These are phyloP conservation scores for Acarospora socialis DNA, from an alignment of 2,329 filamentous ascomycete genomes.

Conservation along the genomic window DNA sequence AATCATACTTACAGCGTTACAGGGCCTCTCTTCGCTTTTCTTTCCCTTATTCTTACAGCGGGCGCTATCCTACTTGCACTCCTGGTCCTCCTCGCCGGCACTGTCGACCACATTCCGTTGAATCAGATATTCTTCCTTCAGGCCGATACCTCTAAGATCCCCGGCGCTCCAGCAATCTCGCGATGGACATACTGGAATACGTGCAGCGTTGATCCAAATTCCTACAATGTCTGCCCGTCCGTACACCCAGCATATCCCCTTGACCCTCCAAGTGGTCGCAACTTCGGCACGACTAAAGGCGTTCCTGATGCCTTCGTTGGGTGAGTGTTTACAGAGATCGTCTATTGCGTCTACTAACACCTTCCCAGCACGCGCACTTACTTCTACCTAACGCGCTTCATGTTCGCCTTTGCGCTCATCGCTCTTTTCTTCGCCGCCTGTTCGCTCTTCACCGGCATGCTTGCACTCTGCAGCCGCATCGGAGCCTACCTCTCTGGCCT, in stretches of 20 bases:
- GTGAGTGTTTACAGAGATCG: slow-evolving; percentile 27
- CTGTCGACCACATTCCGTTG: slow-evolving; percentile 41
- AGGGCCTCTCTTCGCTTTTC: slow-evolving; percentile 42
- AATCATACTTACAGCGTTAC: slow-evolving; percentile 2
- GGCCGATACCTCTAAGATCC: slow-evolving; percentile 60
- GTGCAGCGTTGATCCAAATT: slow-evolving; percentile 46
- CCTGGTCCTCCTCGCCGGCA: slow-evolving; percentile 50
- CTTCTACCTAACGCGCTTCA: slow-evolving; percentile 80
- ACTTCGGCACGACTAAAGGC: slow-evolving; percentile 43
- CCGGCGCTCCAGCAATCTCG: slow-evolving; percentile 49
- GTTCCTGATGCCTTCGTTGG: slow-evolving; percentile 41
- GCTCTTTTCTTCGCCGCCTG: slow-evolving; percentile 56
- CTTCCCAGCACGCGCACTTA: slow-evolving; percentile 44
- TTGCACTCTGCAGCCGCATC: slow-evolving; percentile 39
- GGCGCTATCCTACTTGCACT: slow-evolving; percentile 50
- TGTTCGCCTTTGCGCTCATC: slow-evolving; percentile 83
- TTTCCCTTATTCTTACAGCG: slow-evolving; percentile 47
- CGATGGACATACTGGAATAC: slow-evolving; percentile 90
- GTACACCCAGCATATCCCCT: slow-evolving; percentile 52
- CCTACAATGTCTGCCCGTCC: slow-evolving; percentile 48
- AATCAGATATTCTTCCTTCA: slow-evolving; percentile 74
- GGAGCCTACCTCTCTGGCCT: slow-evolving; percentile 37
- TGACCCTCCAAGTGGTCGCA: slow-evolving; percentile 40
- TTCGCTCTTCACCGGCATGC: slow-evolving; percentile 31
- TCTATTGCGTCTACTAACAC: slow-evolving; percentile 9